A percentile compares a stretch with the other conserved stretches of the same genome.
Evolutionary conservation across 2,329 filamentous ascomycete species (phyloP).

Genomic region (Penicillium italicum): DNA sequence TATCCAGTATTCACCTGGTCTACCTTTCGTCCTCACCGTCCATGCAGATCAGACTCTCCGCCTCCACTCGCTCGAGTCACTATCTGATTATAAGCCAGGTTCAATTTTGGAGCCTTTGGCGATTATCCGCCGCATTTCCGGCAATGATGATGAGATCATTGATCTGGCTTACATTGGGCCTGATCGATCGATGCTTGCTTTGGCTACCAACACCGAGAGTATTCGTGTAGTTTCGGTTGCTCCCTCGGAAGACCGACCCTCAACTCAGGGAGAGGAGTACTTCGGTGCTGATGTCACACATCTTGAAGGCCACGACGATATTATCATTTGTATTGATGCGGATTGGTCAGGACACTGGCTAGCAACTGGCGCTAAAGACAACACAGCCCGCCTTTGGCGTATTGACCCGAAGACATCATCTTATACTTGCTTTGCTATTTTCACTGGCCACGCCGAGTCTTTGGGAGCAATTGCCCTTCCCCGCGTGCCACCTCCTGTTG

Average conservation of each 20-base stretch:
- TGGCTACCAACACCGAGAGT: constrained; percentile 94
- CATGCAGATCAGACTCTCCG: constrained; percentile 87
- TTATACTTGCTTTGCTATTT: constrained; percentile 74
- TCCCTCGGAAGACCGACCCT: constrained; percentile 29
- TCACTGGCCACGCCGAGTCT: constrained; percentile 91
- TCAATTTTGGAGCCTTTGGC: constrained; percentile 56
- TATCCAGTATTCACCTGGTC: constrained; percentile 61
- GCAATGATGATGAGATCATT: constrained; percentile 96
- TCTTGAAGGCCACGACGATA: constrained; percentile 87
- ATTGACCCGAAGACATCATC: constrained; percentile 72
- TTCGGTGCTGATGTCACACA: constrained; percentile 88
- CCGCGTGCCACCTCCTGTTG: constrained; percentile 62
- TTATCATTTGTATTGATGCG: constrained; percentile 88
- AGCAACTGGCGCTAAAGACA: constrained; percentile 93
- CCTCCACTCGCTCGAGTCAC: constrained; percentile 58
- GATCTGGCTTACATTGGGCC: constrained; percentile 83
- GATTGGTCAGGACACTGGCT: constrained; percentile 98
- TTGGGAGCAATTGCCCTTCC: constrained; percentile 85
- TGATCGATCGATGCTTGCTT: constrained; percentile 74
- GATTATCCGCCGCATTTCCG: constrained; percentile 75
- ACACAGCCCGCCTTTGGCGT: constrained; percentile 85
- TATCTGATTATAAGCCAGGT: constrained; percentile 36
- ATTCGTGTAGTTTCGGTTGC: constrained; percentile 76
- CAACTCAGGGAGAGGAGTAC: constrained; percentile 51
- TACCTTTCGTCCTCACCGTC: constrained; percentile 72